A percentile compares a stretch with the other conserved stretches of the same genome.
phyloP scores from a whole-genome alignment of 768 basidiomycete genomes.

The Pleurotus sapidus region DNA sequence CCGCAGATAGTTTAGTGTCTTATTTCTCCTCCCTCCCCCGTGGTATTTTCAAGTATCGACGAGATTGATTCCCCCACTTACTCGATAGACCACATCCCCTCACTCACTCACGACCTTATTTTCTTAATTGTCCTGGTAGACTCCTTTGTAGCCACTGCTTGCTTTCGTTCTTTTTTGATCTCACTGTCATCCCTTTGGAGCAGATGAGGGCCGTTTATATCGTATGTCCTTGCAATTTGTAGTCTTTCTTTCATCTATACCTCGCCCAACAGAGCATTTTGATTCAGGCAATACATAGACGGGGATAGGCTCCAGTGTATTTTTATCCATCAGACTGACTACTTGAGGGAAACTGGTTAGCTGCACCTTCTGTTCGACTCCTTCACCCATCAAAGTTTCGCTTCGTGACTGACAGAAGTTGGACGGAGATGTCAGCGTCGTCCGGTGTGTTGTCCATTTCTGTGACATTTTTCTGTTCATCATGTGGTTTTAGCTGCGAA shows the following conservation, averaged over 20 bases:
- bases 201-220: slow-evolving; percentile 6
- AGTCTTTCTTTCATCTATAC: background rate
- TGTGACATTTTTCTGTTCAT: too few relatives aligned
- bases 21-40: background rate
- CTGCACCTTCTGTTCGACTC: too few relatives aligned
- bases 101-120: background rate
- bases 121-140: slow-evolving; percentile 7
- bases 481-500: too few relatives aligned
- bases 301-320: background rate
- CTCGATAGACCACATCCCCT: background rate
- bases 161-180: slow-evolving; percentile 5
- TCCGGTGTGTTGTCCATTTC: too few relatives aligned
- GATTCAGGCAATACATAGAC: slow-evolving; percentile 7
- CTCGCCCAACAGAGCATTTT: slow-evolving; percentile 4
- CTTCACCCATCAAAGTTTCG: too few relatives aligned
- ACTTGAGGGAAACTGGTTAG: too few relatives aligned
- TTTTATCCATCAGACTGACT: background rate
- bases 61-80: background rate
- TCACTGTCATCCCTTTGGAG: background rate
- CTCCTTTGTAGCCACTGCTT: background rate
- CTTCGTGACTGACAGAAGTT: too few relatives aligned
- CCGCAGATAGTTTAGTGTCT: background rate
- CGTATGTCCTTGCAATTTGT: slow-evolving; percentile 4
- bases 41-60: background rate
- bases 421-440: too few relatives aligned